Percentiles rank a stretch among this genome's conserved stretches.
Evolutionary conservation across 1,284 basidiomycete genomes (phyloP).

Genomic region (Sphagnurus paluster): DNA sequence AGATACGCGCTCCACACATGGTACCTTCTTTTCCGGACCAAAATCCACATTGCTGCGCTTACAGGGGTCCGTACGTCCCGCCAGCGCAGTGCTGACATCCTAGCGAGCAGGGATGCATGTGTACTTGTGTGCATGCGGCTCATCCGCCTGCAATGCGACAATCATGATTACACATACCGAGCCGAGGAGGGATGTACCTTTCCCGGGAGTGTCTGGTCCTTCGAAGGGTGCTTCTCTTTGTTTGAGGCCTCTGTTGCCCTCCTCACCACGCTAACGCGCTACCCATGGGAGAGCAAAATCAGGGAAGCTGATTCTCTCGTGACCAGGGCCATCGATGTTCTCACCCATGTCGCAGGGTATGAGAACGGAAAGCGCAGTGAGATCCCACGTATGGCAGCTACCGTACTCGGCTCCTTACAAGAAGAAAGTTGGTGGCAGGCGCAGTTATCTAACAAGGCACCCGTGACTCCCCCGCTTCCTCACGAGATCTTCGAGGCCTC

Average conservation of each 20-base stretch:
- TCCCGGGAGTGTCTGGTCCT: conserved; percentile 36
- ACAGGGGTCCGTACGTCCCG: conserved; percentile 27
- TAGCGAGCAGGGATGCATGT: conserved; percentile 28
- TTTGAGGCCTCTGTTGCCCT: conserved; percentile 41
- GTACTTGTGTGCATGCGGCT: conserved; percentile 32
- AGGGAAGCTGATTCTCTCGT: conserved; percentile 30
- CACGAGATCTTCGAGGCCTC: conserved; percentile 1
- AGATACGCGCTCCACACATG: conserved; percentile 40
- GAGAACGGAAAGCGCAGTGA: conserved; percentile 32
- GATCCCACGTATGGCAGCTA: conserved; percentile 32
- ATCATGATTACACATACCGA: conserved; percentile 17
- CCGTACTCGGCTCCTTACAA: conserved; percentile 31
- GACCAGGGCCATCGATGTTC: conserved; percentile 29
- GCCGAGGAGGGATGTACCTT: conserved; percentile 17
- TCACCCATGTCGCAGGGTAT: conserved; percentile 27
- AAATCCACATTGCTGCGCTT: conserved; percentile 37
- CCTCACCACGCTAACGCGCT: conserved; percentile 32
- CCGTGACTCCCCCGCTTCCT: neutral
- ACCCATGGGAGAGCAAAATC: conserved; percentile 29
- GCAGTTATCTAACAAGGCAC: conserved; percentile 3
- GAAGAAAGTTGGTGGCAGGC: conserved; percentile 27
- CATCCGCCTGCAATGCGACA: conserved; percentile 37
- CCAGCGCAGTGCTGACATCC: conserved; percentile 20
- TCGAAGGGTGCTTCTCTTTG: conserved; percentile 39
- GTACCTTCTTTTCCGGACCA: conserved; percentile 38